Base-by-base conservation (phyloP, 83 land plant genomes). In the Thuja plicata region DNA sequence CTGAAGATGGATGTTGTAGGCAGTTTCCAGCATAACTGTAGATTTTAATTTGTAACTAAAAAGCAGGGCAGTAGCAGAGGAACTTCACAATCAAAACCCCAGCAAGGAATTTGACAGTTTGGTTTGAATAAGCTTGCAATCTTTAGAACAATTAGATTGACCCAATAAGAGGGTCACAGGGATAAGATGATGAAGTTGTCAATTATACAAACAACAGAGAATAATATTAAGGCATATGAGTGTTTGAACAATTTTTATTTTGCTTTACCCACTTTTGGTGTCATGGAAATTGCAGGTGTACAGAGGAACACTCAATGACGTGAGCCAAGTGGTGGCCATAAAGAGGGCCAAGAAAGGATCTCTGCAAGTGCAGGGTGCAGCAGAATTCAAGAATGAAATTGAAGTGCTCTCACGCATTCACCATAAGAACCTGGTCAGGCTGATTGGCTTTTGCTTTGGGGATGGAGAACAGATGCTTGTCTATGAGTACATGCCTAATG, bases 381-480 rank as follows among this genome's bases (percentile, higher is more conserved):
- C 86, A 0, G 95, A 95, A 88, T 95, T 95, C 87, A 95, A 93
- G 62, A 93, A 90, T 0, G 95, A 95, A 79, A 91, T 95, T 27
- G 96, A 95, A 55, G 90, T 95, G 15, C 92, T 95, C 10, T 95
- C 96, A 10, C 88, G 96, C 19, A 91, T 95, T 84, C 96, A 95
- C 92, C 96, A 95, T 77, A 95, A 91, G 86, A 95, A 95, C 43
- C 83, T 95, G 66, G 94, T 93, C 7, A 78, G 91, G 38, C 90
- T 95, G 19, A 34, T 91, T 24, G 94, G 96, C 8, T 95, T 95
- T 80, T 95, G 96, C 89, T 95, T 88, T 87, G 93, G 93, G 0
- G 88, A 91, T 54, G 92, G 90, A 19, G 96, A 95, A 86, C 94
- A 93, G 66, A 95, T 92, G 89, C 91, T 95, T 40, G 90, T 95